A percentile compares a stretch with the other conserved stretches of the same genome.
These are phyloP conservation scores for Porphyrellus sp. DNA, from an alignment of 1,284 basidiomycete species.

Conservation along the genomic window DNA sequence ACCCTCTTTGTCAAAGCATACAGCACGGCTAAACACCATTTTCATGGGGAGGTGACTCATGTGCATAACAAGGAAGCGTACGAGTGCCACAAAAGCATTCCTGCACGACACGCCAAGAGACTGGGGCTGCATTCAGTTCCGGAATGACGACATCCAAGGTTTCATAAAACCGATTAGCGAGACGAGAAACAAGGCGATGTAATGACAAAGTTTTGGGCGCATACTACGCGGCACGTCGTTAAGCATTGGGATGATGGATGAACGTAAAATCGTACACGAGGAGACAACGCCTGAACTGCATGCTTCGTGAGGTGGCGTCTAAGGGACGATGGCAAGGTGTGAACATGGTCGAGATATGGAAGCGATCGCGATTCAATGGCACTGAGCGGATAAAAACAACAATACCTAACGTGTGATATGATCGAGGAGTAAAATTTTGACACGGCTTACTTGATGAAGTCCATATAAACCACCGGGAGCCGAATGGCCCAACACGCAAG, in stretches of 20 bases:
- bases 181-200: constrained; percentile 59
- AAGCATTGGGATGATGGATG: constrained; percentile 14
- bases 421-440: neutral
- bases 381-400: constrained; percentile 37
- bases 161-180: constrained; percentile 55
- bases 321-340: constrained; percentile 64
- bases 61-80: constrained; percentile 42
- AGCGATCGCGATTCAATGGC: constrained; percentile 71
- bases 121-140: constrained; percentile 72
- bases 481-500: constrained; percentile 77
- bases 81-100: constrained; percentile 72
- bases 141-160: constrained; percentile 67
- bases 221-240: constrained; percentile 42
- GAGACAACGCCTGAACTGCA: constrained; percentile 61
- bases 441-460: constrained; percentile 62
- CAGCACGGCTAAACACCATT: constrained; percentile 48
- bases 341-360: constrained; percentile 78
- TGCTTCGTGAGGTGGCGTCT: constrained; percentile 68
- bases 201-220: constrained; percentile 58
- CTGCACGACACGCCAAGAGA: constrained; percentile 75
- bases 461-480: constrained; percentile 70
- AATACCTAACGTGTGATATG: neutral
- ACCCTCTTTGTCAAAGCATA: constrained; percentile 63
- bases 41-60: constrained; percentile 5
- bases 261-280: constrained; percentile 45